Evolutionary conservation across 1,139 yeast genomes (phyloP), one percentile per base, ranked within the genome.

Genomic region (Magnusiomyces suaveolens): DNA sequence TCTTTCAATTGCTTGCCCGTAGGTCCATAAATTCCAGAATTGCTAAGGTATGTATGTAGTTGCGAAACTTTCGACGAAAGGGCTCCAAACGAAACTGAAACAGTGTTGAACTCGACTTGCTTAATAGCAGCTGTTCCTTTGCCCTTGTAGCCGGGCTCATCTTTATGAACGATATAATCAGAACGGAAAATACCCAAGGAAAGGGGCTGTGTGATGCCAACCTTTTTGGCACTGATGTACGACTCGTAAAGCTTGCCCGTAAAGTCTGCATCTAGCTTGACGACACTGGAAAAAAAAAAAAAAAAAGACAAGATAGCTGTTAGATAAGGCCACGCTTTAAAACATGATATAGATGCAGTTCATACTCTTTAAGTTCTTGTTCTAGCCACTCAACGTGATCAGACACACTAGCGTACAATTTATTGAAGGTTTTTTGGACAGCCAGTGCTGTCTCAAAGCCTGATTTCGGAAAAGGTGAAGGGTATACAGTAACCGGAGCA

Each of bases 71-170:
- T 85, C 16, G 88, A 70, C 1, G 96, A 84, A 54, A 92, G 75
- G 0, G 95, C 97, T 24, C 95, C 97, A 74, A 92, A 92, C 0
- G 97, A 89, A 1, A 92, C 96, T 63, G 96, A 85, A 2, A 92
- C 90, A 0, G 98, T 89, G 69, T 92, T 92, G 73, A 90, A 92
- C 67, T 92, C 99, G 53, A 92, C 90, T 69, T 94, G 98, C 66
- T 90, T 90, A 65, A 92, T 84, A 21, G 64, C 65, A 47, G 56
- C 58, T 20, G 60, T 57, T 44, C 60, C 54, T n/a, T 60, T 59
- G 47, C 58, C 57, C 29, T 52, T 50, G 39, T 47, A 52, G 18
- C 55, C 55, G 32, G 46, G 50, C 8, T 55, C 57, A 26, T 60
- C 57, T 39, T 61, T 57, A 14, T 62, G 60, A 46, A 87, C 75